Conservation (phyloP, 176 grass and related monocot genomes). For the Carex littledalei region DNA sequence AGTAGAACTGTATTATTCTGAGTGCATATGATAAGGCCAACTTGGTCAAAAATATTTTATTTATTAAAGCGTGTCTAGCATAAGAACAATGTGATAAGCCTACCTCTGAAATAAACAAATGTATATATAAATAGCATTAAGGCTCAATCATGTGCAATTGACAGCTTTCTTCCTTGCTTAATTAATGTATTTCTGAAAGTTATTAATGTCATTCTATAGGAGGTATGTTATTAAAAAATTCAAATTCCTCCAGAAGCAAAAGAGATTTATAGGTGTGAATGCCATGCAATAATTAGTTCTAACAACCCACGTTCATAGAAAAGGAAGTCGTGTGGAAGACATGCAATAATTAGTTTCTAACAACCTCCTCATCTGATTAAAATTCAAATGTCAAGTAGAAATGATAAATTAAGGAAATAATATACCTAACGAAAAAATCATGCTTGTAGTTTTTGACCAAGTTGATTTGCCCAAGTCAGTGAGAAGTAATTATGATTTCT, state of each 20-base stretch:
- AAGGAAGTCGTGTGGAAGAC: neutral
- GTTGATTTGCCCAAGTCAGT: neutral
- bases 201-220: neutral
- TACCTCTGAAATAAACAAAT: conserved; percentile 3
- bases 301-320: neutral
- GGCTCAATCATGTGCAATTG: neutral
- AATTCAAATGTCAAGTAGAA: neutral
- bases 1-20: neutral
- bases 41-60: conserved; percentile 4
- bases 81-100: neutral
- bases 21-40: neutral
- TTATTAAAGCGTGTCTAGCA: neutral
- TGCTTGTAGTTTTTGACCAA: neutral
- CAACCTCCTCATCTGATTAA: neutral
- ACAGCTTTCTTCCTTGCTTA: neutral
- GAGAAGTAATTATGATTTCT: neutral
- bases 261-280: neutral
- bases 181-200: neutral
- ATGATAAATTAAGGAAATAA: neutral
- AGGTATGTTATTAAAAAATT: neutral
- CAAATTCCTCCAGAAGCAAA: neutral
- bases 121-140: neutral
- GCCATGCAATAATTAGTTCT: neutral
- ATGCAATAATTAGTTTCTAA: conserved; percentile 1
- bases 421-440: neutral